Conservation (phyloP, 768 basidiomycete genomes). For the Pholiota microspora region DNA sequence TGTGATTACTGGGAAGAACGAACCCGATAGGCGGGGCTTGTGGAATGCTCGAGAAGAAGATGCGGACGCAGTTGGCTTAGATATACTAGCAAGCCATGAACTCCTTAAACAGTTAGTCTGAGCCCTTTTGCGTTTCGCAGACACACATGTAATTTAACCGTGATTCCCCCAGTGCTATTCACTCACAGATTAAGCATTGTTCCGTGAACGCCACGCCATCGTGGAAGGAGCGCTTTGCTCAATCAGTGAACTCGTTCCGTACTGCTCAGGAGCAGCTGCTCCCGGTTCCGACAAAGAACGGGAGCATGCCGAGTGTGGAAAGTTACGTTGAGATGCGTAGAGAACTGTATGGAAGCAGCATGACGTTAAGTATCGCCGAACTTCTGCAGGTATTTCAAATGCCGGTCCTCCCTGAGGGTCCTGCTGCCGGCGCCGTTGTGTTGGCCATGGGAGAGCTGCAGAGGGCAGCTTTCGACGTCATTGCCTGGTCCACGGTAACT, state of each 20-base stretch:
- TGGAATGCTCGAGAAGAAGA: neutral
- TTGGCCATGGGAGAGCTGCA: constrained; percentile 26
- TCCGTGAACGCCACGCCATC: neutral
- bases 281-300: neutral
- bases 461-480: constrained; percentile 44
- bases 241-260: neutral
- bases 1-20: constrained; percentile 21
- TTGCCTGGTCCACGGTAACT: constrained; percentile 53
- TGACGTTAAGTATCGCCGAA: constrained; percentile 53
- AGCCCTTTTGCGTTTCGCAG: neutral
- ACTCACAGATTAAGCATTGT: neutral
- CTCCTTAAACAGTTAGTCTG: neutral
- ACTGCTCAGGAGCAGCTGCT: constrained; percentile 3
- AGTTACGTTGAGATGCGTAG: constrained; percentile 45
- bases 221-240: constrained; percentile 2
- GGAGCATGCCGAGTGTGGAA: constrained; percentile 37
- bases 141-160: neutral
- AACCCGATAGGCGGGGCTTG: neutral
- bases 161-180: neutral
- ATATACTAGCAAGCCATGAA: neutral
- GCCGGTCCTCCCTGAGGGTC: constrained; percentile 21
- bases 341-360: constrained; percentile 45
- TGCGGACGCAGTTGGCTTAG: neutral
- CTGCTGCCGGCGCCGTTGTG: neutral
- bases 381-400: constrained; percentile 45